Base-by-base conservation (phyloP, 768 basidiomycete species). In the Galerina sulciceps region DNA sequence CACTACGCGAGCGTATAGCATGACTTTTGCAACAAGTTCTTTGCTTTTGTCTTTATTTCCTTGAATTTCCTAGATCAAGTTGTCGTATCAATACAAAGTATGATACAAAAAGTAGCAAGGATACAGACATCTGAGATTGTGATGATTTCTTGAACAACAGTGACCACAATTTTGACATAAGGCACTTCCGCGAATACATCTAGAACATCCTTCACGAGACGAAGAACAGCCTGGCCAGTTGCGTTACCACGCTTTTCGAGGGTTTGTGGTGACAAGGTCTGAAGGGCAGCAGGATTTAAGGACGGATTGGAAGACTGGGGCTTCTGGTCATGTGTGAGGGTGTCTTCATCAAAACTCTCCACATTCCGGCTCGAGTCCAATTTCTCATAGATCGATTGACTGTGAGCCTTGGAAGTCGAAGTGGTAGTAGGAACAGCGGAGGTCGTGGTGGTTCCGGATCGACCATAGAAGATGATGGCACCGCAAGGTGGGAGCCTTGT, bases 381-480 rank as follows among this genome's bases (percentile, higher is more conserved):
- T 37, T 43, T 3, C 2, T 17, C 17, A 44, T 35, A 17, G 42
- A 35, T 3, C 9, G 41, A 35, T 44, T 37, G 47, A 44, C 22
- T 23, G 8, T 17, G 60, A 8, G 46, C n/a, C 31, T 40, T 52
- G 13, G 62, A 49, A 20, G 55, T 13, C 3, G 45, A 44, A 40
- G 20, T 11, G 48, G 20, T 49, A 17, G 14, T 34, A 8, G n/a
- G 31, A 17, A 10, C 31, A n/a, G n/a, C 26, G 26, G 4, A 15
- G 26, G 9, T n/a, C 0, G 36, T 35, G 17, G 36, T 37, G 1
- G 53, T 36, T 23, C 35, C 34, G 42, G 53, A 26, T 6, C 57
- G 23, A 40, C 65, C 67, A 60, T 71, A 71, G 43, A 71, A 69
- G 17, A 71, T 68, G 41, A 67, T 63, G 10, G 69, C 65, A 6